Conservation (phyloP, 78 protist species). For the Isochrysis galbana region DNA sequence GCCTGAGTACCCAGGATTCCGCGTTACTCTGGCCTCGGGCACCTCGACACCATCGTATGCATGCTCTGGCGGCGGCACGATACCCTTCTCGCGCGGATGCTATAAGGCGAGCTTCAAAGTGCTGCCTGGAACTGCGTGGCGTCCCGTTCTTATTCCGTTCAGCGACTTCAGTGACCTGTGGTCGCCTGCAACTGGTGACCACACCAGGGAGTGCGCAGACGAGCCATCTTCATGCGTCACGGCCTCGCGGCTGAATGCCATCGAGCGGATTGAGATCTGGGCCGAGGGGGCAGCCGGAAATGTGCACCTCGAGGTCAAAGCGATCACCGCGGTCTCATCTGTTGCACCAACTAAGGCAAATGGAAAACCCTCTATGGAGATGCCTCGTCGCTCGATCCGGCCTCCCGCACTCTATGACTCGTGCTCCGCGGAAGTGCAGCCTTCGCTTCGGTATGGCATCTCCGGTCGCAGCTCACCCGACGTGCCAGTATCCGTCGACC, state of each 20-base stretch:
- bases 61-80: neutral
- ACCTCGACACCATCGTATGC: neutral
- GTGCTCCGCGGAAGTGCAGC: neutral
- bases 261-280: neutral
- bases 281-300: neutral
- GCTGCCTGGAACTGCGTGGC: neutral
- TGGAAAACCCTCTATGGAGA: neutral
- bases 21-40: conserved; percentile 6
- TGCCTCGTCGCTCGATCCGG: neutral
- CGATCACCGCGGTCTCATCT: neutral
- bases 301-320: neutral
- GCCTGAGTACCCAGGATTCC: conserved; percentile 6
- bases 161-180: neutral
- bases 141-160: neutral
- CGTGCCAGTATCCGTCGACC: neutral
- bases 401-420: neutral
- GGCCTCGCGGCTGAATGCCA: neutral
- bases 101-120: neutral
- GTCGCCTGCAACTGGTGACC: neutral
- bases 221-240: neutral
- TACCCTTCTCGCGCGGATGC: conserved; percentile 18
- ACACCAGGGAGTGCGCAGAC: neutral
- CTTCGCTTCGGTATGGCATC: neutral
- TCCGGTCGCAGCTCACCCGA: neutral
- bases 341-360: neutral